Percentiles rank a stretch among this genome's conserved stretches.
Evolutionary conservation across 257 asterid species (phyloP).

Genomic region (Nicotiana obtusifolia): DNA sequence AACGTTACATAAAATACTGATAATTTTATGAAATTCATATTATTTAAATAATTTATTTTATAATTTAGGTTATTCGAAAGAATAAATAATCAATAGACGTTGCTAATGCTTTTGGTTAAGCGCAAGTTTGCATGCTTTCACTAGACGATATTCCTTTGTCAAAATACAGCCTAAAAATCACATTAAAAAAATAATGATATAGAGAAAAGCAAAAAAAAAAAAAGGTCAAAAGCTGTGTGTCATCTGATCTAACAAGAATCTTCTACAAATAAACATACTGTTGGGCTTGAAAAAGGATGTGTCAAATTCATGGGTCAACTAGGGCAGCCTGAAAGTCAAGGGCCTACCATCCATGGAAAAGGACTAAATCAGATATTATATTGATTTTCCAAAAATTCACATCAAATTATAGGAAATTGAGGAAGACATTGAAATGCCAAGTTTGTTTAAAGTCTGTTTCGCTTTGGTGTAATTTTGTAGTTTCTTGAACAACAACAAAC

Average conservation of each 20-base stretch:
- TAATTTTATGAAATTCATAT: not conserved
- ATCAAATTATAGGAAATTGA: not conserved
- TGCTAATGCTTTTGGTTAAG: not conserved
- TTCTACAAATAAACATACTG: not conserved
- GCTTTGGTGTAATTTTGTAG: not conserved
- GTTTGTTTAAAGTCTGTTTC: not conserved
- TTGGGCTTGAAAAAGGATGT: not conserved
- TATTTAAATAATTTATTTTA: not conserved
- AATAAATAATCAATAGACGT: not conserved
- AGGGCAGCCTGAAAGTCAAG: not conserved
- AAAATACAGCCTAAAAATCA: not conserved
- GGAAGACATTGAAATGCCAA: not conserved
- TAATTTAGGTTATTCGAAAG: not conserved
- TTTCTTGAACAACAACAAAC: not conserved
- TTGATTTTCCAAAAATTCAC: not conserved
- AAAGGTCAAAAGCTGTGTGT: not conserved
- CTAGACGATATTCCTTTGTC: not conserved
- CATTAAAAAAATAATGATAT: not conserved
- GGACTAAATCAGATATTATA: not conserved
- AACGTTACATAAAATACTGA: not conserved
- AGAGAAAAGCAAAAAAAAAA: not conserved
- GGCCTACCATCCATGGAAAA: slow-evolving; percentile 4
- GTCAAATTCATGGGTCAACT: not conserved
- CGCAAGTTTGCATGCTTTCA: not conserved
- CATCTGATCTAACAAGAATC: not conserved